Evolutionary conservation across 2,329 filamentous ascomycete genomes (phyloP), one percentile per base, ranked within the genome.

Genomic region (Nemania sp.): DNA sequence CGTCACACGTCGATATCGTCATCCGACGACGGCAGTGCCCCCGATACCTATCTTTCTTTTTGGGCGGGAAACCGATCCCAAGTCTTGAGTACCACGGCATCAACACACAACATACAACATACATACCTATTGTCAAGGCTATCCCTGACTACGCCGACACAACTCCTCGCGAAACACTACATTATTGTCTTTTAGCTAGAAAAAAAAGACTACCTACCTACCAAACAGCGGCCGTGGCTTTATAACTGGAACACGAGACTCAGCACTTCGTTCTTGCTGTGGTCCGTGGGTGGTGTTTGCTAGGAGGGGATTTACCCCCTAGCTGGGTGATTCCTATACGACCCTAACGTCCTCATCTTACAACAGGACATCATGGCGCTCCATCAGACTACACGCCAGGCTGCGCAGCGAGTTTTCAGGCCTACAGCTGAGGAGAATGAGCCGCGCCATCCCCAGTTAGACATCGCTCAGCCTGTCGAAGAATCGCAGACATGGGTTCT

Each of bases 401-500:
- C 83, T 32, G 79, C 83, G 26, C 86, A 86, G 73, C 83, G 87
- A 70, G 80, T 82, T 67, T 81, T 80, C 54, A 83, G 82, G 29
- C 76, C 76, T 66, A 69, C 80, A 38, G 75, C 81, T 2, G 78
- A 80, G 60, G 78, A 78, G 22, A 80, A 82, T 18, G 81, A 84
- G 41, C 76, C 80, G 32, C 79, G 80, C 26, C 70, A 75, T 56
- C 72, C 73, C 58, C 78, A 78, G 66, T 76, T 75, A 71, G 75
- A 74, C 65, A 64, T 72, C 67, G 72, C 78, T 41, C 80, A 80
- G 56, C 75, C 76, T 51, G 82, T 89, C 67, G 89, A 92, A 69
- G 91, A 94, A 72, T 91, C 93, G 13, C 92, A 96, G 80, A 95
- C 97, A 87, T 99, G 96, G 96, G 92, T 98, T 62, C 89, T 99